Base-by-base conservation (phyloP, 2,329 filamentous ascomycete genomes). In the Parafenestella ontariensis region DNA sequence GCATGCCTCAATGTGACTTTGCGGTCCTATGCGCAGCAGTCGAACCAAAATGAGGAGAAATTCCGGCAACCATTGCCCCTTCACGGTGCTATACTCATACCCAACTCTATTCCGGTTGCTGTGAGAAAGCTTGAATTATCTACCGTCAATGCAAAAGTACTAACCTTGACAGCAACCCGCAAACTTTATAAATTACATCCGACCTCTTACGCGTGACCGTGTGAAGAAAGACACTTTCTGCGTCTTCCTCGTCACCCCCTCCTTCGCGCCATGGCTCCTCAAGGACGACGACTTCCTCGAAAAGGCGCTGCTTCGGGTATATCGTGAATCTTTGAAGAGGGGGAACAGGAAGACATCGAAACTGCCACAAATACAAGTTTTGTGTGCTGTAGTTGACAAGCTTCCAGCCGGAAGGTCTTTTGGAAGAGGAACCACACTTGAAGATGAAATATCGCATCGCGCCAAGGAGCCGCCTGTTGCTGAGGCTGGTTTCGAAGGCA, bases 301-400 rank as follows among this genome's bases (percentile, higher is more conserved):
- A 2, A 63, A 66, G 29, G 73, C 69, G 15, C 51, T 75, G 15
- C 39, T 33, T 8, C 59, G 48, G n/a, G 56, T 58, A 2, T 73
- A 68, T 47, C 21, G 44, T 6, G 29, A 61, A 28, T 24, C 37
- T 9, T 29, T 46, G 3, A 29, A 40, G 4, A 10, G n/a, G 15
- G 5, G 13, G 33, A 40, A 5, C n/a, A n/a, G 15, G n/a, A 13
- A 6, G 26, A 13, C 17, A 8, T 8, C 33, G 13, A 23, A 18
- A 29, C 3, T 18, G 31, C 17, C 53, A 1, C 26, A 26, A 1
- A 43, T 74, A 20, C 52, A 67, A n/a, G 62, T 62, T 15, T 50
- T 74, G 6, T 71, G 64, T 53, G 74, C 74, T 36, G 74, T 77
- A 5, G 73, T 77, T 8, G 72, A 76, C 60, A 73, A 69, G 39